Base-by-base conservation (phyloP, 257 asterid genomes). In the Solanum chilense region DNA sequence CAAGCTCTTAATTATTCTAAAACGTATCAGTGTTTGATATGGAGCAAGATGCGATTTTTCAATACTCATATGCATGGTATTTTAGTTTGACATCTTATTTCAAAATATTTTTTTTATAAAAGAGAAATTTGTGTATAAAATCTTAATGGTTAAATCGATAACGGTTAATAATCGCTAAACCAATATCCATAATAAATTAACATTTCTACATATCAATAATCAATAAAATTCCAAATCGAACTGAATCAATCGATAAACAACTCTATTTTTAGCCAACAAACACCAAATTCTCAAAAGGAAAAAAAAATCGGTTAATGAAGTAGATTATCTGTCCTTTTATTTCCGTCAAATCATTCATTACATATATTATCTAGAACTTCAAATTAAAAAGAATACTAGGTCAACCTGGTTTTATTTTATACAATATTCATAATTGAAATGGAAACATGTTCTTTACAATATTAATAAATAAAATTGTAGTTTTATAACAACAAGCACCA, bases 401-500 rank as follows among this genome's bases (percentile, higher is more conserved):
- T 58, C 68, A 60, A 56, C 64, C n/a, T 56, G 6, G 10, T 60
- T 60, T 60, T 60, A 60, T 60, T 23, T 60, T 9, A 60, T 0
- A 20, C 62, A 16, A 20, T 60, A 58, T 9, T 14, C 2, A 64
- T 10, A 64, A 11, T n/a, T 62, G 16, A 33, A 62, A 23, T 62
- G 5, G 12, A 4, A 23, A 1, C 12, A 9, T 21, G 0, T 33
- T 0, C 35, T 31, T 3, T 33, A 33, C 35, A 33, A 52, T 49
- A 49, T 49, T 49, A 12, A 44, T 33, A 3, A 33, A 3, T 16
- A 0, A 52, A 16, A 52, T 16, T 52, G 49, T 10, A 21, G 1
- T 0, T 1, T 1, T 3, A 0, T 1, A 9, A 2, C 27, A 62
- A 0, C 0, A 2, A 41, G 97, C 97, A 92, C 94, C 93, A 94